Evolutionary conservation across 495 filamentous ascomycete species (phyloP).

Genomic region (Darksidea phi): DNA sequence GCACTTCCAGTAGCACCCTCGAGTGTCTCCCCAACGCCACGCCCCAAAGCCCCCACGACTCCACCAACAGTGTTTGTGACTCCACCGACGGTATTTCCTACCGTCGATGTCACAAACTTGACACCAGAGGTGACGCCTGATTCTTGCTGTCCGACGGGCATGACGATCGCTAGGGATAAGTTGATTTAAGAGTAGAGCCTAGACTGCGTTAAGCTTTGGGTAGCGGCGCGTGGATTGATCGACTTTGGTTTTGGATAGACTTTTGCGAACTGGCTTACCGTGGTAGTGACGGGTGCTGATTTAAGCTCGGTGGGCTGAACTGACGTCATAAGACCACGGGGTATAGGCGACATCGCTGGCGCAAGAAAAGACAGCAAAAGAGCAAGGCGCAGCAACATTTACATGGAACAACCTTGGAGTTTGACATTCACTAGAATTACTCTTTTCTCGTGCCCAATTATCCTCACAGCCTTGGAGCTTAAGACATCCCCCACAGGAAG

Average conservation of each 20-base stretch:
- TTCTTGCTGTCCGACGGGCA: slow-evolving; percentile 38
- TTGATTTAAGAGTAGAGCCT: neutral
- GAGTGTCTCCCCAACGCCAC: slow-evolving; percentile 61
- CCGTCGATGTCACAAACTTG: slow-evolving; percentile 43
- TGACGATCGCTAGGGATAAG: slow-evolving; percentile 11
- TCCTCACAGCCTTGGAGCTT: no score
- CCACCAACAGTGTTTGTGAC: slow-evolving; percentile 65
- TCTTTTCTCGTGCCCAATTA: no score
- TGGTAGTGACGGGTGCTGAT: neutral
- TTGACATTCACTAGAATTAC: no score
- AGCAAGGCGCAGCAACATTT: no score
- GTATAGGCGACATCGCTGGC: no score
- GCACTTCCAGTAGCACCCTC: slow-evolving; percentile 61
- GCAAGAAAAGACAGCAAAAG: no score
- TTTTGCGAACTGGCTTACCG: neutral
- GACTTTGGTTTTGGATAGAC: neutral
- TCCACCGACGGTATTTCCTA: slow-evolving; percentile 52
- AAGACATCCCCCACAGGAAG: no score
- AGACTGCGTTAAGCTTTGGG: no score
- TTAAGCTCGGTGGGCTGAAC: neutral
- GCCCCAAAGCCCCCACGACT: slow-evolving; percentile 64
- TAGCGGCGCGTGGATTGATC: neutral
- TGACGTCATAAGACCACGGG: neutral
- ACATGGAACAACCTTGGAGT: no score
- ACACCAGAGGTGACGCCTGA: slow-evolving; percentile 39